These are phyloP conservation scores for Ogataea pignaliae DNA, from an alignment of 805 yeast species.

Conservation along the genomic window DNA sequence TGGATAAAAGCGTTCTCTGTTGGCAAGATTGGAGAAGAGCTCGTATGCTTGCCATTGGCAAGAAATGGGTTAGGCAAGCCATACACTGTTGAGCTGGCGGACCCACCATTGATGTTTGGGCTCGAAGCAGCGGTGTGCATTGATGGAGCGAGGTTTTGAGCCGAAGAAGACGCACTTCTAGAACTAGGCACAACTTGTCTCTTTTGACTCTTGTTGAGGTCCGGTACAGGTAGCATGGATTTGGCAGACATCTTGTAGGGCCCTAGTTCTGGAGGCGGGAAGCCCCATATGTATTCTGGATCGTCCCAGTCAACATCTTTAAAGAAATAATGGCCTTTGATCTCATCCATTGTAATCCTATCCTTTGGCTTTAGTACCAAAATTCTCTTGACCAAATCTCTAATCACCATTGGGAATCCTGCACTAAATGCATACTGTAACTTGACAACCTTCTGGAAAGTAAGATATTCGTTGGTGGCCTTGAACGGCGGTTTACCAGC, in stretches of 20 bases:
- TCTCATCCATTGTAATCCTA: slow-evolving; percentile 51
- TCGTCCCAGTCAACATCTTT: slow-evolving; percentile 51
- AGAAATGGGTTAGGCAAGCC: slow-evolving; percentile 18
- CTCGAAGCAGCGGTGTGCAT: too few relatives aligned
- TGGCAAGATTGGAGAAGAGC: slow-evolving; percentile 17
- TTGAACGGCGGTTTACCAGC: slow-evolving; percentile 76
- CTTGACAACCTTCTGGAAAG: slow-evolving; percentile 78
- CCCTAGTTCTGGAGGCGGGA: slow-evolving; percentile 56
- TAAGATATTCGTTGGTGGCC: slow-evolving; percentile 75
- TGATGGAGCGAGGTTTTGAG: too few relatives aligned
- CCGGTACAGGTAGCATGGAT: slow-evolving; percentile 75
- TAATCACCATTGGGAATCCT: slow-evolving; percentile 68
- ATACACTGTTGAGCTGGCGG: slow-evolving; percentile 9
- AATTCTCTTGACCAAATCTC: slow-evolving; percentile 71
- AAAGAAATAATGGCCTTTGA: slow-evolving; percentile 64
- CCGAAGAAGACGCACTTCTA: slow-evolving; percentile 5
- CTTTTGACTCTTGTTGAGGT: slow-evolving; percentile 26
- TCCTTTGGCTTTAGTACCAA: slow-evolving; percentile 60
- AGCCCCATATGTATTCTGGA: slow-evolving; percentile 52
- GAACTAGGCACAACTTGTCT: background rate
- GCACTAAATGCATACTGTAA: slow-evolving; percentile 80
- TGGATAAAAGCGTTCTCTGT: slow-evolving; percentile 6
- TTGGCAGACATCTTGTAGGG: slow-evolving; percentile 74
- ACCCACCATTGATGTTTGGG: slow-evolving; percentile 1
- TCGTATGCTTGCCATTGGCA: slow-evolving; percentile 9